These are phyloP conservation scores for Comarum palustre DNA, from an alignment of 306 rosid genomes.

Conservation along the genomic window DNA sequence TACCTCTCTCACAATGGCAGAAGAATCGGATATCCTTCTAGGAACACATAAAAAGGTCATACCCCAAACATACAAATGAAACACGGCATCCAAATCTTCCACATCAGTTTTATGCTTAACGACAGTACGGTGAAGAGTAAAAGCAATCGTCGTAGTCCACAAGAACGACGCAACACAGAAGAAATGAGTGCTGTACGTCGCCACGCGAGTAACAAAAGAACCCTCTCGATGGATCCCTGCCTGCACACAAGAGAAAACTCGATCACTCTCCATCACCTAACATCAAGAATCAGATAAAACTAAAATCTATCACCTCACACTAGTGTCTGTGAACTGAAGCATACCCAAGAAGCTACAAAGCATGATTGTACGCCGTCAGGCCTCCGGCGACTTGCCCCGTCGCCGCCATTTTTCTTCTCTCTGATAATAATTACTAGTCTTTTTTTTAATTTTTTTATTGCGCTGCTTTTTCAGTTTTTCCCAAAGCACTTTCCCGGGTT, in stretches of 20 bases:
- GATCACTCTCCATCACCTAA: conserved; percentile 22
- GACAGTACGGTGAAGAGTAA: conserved; percentile 95
- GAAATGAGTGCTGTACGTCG: conserved; percentile 86
- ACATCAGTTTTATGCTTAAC: conserved; percentile 93
- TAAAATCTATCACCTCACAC: not conserved
- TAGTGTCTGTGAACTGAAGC: conserved; percentile 25
- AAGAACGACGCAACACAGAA: conserved; percentile 97
- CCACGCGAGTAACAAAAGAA: conserved; percentile 89
- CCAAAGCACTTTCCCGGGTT: too few relatives aligned
- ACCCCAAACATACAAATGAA: conserved; percentile 99
- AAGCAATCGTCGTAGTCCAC: conserved; percentile 96
- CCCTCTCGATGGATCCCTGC: conserved; percentile 90
- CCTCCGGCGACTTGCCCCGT: conserved; percentile 39
- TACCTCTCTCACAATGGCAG: too few relatives aligned
- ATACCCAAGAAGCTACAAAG: conserved; percentile 97
- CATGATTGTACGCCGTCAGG: conserved; percentile 68
- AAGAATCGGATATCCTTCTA: not conserved
- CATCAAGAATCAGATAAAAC: conserved; percentile 25
- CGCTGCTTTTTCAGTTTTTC: too few relatives aligned
- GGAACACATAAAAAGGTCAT: conserved; percentile 26
- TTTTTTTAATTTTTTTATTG: too few relatives aligned
- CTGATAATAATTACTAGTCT: not conserved
- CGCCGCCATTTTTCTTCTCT: conserved; percentile 43
- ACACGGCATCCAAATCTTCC: conserved; percentile 94
- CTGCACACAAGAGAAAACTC: conserved; percentile 46